Conservation (phyloP, 768 basidiomycete genomes). For the Podaxis carcinomalis region DNA sequence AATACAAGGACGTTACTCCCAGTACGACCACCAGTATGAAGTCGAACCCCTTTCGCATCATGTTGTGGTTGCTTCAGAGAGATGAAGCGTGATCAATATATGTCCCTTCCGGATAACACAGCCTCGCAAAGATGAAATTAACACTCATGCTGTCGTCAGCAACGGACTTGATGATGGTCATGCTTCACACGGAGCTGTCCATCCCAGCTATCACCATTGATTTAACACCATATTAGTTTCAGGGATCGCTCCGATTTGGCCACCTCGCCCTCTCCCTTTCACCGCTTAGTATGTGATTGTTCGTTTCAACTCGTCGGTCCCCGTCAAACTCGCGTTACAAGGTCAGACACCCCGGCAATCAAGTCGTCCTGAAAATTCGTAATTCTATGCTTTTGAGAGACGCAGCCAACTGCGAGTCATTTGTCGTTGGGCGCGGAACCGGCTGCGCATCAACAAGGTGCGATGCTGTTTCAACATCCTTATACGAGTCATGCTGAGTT, state of each 20-base stretch:
- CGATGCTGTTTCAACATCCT: not conserved
- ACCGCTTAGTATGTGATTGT: not conserved
- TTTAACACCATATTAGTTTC: not conserved
- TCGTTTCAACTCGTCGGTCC: not conserved
- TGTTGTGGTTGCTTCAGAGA: not conserved
- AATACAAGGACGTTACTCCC: slow-evolving; percentile 1
- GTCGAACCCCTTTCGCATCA: not conserved
- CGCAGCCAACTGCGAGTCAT: not conserved
- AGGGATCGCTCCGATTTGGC: not conserved
- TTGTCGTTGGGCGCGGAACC: not conserved
- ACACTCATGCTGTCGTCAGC: not conserved
- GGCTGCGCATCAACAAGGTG: not conserved
- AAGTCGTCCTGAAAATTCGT: not conserved
- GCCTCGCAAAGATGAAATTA: not conserved
- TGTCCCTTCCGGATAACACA: not conserved
- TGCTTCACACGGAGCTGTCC: not conserved
- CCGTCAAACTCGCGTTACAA: too few species aligned
- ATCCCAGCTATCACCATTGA: not conserved
- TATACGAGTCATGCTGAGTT: not conserved
- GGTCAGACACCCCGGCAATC: not conserved
- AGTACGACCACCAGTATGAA: not conserved
- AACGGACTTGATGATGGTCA: not conserved
- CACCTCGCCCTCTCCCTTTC: not conserved
- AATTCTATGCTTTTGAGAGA: not conserved
- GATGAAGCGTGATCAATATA: not conserved